These are phyloP conservation scores for Umbellularia californica DNA, from an alignment of 164 flowering plant genomes.

Conservation along the genomic window DNA sequence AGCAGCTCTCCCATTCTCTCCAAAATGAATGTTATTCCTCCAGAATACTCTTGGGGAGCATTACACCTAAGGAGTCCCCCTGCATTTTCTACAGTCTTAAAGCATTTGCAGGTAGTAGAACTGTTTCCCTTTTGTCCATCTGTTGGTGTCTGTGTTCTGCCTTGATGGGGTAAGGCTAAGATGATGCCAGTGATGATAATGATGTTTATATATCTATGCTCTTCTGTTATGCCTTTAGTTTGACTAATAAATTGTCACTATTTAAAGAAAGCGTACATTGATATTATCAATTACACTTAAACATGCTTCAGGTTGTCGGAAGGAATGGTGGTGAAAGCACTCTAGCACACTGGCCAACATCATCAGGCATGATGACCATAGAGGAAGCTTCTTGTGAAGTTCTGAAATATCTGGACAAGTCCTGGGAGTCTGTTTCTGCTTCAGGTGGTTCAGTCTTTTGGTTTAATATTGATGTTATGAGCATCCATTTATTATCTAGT, in stretches of 20 bases:
- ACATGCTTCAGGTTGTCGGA: conserved; percentile 56
- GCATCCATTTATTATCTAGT: background rate
- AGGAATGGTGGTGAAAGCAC: conserved; percentile 90
- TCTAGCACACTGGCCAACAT: conserved; percentile 89
- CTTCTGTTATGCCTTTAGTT: too few species aligned
- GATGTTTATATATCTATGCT: too few species aligned
- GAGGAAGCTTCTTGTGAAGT: conserved; percentile 80
- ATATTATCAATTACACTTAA: background rate
- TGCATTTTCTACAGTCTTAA: conserved; percentile 62
- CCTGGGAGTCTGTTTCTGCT: conserved; percentile 78
- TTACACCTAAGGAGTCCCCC: conserved; percentile 88
- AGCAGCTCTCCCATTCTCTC: conserved; percentile 77
- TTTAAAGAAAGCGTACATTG: background rate
- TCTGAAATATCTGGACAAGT: conserved; percentile 66
- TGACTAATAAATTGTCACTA: background rate
- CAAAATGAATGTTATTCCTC: conserved; percentile 65
- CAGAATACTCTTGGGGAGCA: conserved; percentile 94
- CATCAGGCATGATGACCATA: conserved; percentile 60
- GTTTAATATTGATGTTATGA: background rate
- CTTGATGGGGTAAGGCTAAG: too few species aligned
- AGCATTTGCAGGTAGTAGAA: conserved; percentile 70
- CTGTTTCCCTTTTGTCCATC: conserved; percentile 3
- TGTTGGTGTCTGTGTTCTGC: background rate
- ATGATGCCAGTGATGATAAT: too few species aligned
- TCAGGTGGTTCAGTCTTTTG: conserved; percentile 47